Evolutionary conservation across 169 alveolate species (phyloP).

Genomic region (Plasmodium inui): DNA sequence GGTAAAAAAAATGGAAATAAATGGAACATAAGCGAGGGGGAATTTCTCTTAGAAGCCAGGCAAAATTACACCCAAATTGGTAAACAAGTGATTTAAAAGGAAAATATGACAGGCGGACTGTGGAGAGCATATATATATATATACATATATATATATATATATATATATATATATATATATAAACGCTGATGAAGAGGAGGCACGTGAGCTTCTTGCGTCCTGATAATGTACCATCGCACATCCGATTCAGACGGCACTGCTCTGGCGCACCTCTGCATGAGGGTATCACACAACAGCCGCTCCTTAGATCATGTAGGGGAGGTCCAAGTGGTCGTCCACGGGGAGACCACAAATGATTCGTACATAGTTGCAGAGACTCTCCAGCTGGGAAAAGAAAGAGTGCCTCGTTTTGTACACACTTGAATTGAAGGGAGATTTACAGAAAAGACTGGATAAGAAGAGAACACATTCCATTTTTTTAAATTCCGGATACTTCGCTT

Average conservation of each 20-base stretch:
- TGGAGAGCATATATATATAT: not conserved
- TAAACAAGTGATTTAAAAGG: not conserved
- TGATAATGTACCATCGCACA: not conserved
- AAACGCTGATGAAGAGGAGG: not conserved
- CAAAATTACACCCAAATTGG: not conserved
- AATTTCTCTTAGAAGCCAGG: not conserved
- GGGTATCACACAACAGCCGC: not conserved
- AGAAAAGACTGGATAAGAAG: constrained; percentile 43
- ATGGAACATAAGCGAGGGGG: not conserved
- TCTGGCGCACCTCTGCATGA: not conserved
- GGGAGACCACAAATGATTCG: constrained; percentile 47
- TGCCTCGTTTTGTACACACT: constrained; percentile 67
- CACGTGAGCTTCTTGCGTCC: not conserved
- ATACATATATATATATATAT: not conserved
- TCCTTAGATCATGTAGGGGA: constrained; percentile 41
- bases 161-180: not conserved
- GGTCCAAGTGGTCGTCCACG: constrained; percentile 61
- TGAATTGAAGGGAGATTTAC: constrained; percentile 69
- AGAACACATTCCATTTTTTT: constrained; percentile 40
- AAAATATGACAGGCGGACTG: not conserved
- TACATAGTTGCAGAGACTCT: constrained; percentile 41
- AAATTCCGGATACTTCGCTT: not conserved
- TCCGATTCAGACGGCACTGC: not conserved
- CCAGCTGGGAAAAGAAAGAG: constrained; percentile 64
- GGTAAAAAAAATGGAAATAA: not conserved